These are phyloP conservation scores for Triglochin maritima DNA, from an alignment of 106 monocot genomes.

Conservation along the genomic window DNA sequence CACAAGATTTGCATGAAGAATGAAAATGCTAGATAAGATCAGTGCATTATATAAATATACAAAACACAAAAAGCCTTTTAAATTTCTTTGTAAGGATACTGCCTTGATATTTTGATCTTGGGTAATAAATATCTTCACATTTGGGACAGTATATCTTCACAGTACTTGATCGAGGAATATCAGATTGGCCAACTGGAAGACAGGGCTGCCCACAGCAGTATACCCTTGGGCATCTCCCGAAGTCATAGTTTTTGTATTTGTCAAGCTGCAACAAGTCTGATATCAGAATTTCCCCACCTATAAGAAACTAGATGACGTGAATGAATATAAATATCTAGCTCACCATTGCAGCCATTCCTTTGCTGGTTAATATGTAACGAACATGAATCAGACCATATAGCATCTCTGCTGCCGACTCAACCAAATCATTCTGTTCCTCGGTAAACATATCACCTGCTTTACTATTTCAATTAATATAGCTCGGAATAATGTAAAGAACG, in stretches of 20 bases:
- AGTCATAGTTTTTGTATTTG: conserved; percentile 76
- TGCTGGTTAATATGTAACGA: conserved; percentile 64
- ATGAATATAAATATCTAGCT: background rate
- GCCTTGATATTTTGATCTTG: conserved; percentile 85
- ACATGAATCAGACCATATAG: conserved; percentile 78
- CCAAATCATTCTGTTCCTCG: conserved; percentile 76
- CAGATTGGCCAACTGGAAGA: conserved; percentile 79
- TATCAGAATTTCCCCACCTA: too few species aligned
- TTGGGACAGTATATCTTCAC: conserved; percentile 87
- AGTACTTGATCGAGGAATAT: conserved; percentile 64
- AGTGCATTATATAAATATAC: background rate
- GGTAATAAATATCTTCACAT: conserved; percentile 80
- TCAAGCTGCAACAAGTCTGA: conserved; percentile 38
- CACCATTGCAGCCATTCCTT: conserved; percentile 77
- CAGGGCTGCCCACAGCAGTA: conserved; percentile 71
- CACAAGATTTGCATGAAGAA: too few species aligned
- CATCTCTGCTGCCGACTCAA: conserved; percentile 92
- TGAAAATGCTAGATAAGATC: too few species aligned
- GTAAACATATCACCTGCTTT: conserved; percentile 61
- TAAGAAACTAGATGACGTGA: background rate
- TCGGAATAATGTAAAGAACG: too few species aligned
- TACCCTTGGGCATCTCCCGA: conserved; percentile 74
- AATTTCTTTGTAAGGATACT: conserved; percentile 49
- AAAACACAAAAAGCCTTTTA: background rate
- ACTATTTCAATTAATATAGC: too few species aligned